phyloP scores from a whole-genome alignment of 2,329 filamentous ascomycete genomes.

The Apiospora saccharicola region DNA sequence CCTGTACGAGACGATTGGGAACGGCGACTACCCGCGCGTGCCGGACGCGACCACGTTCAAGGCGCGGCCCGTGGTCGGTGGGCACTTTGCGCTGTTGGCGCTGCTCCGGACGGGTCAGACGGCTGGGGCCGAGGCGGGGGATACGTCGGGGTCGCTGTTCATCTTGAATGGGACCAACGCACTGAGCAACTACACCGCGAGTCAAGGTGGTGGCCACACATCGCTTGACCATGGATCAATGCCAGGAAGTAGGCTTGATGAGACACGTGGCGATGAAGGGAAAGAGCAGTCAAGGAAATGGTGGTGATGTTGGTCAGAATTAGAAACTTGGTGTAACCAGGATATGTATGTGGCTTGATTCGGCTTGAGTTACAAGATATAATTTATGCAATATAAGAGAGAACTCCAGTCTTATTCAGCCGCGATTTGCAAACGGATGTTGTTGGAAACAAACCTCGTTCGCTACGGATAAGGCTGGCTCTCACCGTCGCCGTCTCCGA shows the following conservation, averaged over 20 bases:
- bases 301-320: background rate
- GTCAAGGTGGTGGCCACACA: background rate
- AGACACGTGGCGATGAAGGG: background rate
- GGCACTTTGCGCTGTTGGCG: slow-evolving; percentile 74
- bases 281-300: background rate
- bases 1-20: slow-evolving; percentile 70
- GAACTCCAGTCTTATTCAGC: background rate
- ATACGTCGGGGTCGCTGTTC: slow-evolving; percentile 9
- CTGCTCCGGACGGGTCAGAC: slow-evolving; percentile 45
- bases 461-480: background rate
- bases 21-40: slow-evolving; percentile 59
- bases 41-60: slow-evolving; percentile 66
- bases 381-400: background rate
- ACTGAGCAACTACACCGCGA: background rate
- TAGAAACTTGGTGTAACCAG: background rate
- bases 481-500: background rate
- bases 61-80: slow-evolving; percentile 75
- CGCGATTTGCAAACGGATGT: background rate
- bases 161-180: slow-evolving; percentile 1
- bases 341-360: background rate
- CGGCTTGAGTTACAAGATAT: too few relatives aligned
- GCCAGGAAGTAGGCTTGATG: background rate
- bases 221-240: background rate
- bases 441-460: background rate
- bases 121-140: slow-evolving; percentile 23